Evolutionary conservation across 352 stramenopile species (phyloP), one percentile per base, ranked within the genome.

Genomic region (Pilasporangium apinafurcum): DNA sequence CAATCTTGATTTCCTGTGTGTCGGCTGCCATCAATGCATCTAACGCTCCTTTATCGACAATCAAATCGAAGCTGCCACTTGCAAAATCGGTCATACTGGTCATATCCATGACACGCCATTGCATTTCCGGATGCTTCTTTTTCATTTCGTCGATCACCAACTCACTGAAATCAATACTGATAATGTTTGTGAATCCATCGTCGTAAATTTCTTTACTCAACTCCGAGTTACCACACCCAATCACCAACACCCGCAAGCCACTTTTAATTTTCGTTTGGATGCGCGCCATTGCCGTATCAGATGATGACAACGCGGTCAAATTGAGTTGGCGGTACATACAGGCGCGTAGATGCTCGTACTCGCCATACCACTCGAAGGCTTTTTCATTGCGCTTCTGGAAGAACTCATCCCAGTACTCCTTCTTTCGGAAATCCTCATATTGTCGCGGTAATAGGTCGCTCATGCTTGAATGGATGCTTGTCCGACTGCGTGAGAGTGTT

Each of bases 341-440:
- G 1, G 26, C 44, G n/a, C 58, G 57, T 24, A 91, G 40, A 5
- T 71, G 52, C 10, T 48, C 36, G 26, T 77, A 91, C 35, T 78
- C 59, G 8, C 79, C 77, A 36, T 91, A 92, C 80, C 80, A 92
- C 43, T 92, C 80, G 42, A 92, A 92, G 6, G 78, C 74, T 37
- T 80, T 52, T 38, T 79, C 59, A 36, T 73, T 65, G n/a, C 76
- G 68, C 53, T 84, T 75, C 37, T 69, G 44, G 51, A 88, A 88
- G 62, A 88, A 88, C 34, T 47, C 27, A 50, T 87, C 70, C 76
- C 76, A 88, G 58, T 87, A 88, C 48, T 73, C 64, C 46, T 83
- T 72, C 48, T 68, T 68, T 28, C 71, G 64, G 62, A 88, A 88
- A 32, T 88, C 70, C 40, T 61, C 63, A 12, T 72, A 66, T 27